phyloP scores from a whole-genome alignment of 768 basidiomycete genomes.

The Tulasnella sp. region DNA sequence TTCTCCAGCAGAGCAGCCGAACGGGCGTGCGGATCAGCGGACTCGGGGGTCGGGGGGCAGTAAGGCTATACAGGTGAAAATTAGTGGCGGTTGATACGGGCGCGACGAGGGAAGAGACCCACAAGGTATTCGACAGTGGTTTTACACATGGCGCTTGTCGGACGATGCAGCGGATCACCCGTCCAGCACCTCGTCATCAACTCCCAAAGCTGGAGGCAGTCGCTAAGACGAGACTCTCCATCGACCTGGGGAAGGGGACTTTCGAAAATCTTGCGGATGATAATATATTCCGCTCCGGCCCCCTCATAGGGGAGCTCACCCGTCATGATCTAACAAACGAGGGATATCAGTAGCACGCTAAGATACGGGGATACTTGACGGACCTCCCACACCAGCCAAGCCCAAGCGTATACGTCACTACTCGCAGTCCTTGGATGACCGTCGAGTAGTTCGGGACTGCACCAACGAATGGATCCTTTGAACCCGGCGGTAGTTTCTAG shows the following conservation, averaged over 20 bases:
- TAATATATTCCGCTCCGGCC: not conserved
- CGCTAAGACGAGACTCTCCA: not conserved
- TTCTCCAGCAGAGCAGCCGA: no score
- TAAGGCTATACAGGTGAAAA: no score
- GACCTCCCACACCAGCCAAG: not conserved
- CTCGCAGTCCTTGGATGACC: not conserved
- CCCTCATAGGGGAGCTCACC: not conserved
- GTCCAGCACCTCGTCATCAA: not conserved
- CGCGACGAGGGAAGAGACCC: no score
- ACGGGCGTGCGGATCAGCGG: no score
- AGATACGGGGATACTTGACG: not conserved
- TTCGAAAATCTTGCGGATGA: not conserved
- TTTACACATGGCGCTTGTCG: no score
- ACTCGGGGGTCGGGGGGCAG: no score
- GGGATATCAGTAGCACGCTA: no score
- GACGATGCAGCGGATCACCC: not conserved
- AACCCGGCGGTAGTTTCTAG: not conserved
- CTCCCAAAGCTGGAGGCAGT: not conserved
- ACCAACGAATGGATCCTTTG: conserved; percentile 13
- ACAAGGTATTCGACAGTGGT: no score
- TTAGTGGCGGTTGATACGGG: no score
- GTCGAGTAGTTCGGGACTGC: not conserved
- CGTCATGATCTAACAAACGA: no score
- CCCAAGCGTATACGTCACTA: conserved; percentile 12
- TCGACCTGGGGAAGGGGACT: not conserved